Conservation (phyloP, 768 basidiomycete genomes). For the Mycena haematopus region DNA sequence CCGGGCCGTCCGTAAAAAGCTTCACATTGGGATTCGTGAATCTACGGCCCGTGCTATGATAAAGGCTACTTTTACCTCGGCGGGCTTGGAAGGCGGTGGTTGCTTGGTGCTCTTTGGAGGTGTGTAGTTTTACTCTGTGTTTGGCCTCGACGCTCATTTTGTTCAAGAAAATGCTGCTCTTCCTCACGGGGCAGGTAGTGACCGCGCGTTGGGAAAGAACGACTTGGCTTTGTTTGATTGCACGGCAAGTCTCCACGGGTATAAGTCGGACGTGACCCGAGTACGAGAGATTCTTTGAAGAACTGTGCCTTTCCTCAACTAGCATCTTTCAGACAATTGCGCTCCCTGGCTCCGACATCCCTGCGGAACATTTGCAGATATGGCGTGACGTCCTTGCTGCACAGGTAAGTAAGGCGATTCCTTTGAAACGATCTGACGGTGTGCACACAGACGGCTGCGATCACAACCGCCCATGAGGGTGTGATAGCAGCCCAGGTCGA, state of each 20-base stretch:
- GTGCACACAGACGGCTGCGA: slow-evolving; percentile 51
- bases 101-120: slow-evolving; percentile 83
- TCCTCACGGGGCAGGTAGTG: slow-evolving; percentile 82
- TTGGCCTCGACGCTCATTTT: slow-evolving; percentile 6
- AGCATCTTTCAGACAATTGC: slow-evolving; percentile 61
- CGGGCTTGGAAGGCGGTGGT: slow-evolving; percentile 64
- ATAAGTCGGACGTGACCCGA: slow-evolving; percentile 79
- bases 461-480: slow-evolving; percentile 53
- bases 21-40: slow-evolving; percentile 79
- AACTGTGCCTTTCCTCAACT: slow-evolving; percentile 24
- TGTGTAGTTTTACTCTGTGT: slow-evolving; percentile 37
- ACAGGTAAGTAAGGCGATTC: slow-evolving; percentile 31
- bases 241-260: slow-evolving; percentile 74
- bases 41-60: slow-evolving; percentile 71
- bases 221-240: slow-evolving; percentile 83
- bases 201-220: slow-evolving; percentile 56
- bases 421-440: too few relatives aligned
- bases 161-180: slow-evolving; percentile 80
- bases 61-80: slow-evolving; percentile 55
- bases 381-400: slow-evolving; percentile 74
- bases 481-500: slow-evolving; percentile 63
- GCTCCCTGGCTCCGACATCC: slow-evolving; percentile 61
- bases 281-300: slow-evolving; percentile 41
- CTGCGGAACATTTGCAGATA: slow-evolving; percentile 54
- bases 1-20: slow-evolving; percentile 61